Conservation (phyloP, 1,284 basidiomycete species). For the Moesziomyces parantarcticus region DNA sequence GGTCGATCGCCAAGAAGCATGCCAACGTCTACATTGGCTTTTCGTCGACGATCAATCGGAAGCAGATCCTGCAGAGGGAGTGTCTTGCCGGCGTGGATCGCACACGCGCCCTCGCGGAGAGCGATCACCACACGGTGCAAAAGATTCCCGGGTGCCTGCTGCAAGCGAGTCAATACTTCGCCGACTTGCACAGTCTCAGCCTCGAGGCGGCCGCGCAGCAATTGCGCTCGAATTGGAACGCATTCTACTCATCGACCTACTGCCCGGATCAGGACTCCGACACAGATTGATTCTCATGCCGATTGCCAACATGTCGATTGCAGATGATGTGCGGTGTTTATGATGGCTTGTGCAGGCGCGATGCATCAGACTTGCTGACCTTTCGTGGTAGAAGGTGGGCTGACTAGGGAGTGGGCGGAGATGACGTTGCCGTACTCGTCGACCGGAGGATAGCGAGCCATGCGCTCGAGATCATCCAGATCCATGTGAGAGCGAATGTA, state of each 20-base stretch:
- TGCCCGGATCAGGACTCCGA: conserved; percentile 4
- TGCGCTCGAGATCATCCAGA: conserved; percentile 41
- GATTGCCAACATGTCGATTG: neutral
- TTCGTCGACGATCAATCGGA: conserved; percentile 59
- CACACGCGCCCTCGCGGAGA: conserved; percentile 53
- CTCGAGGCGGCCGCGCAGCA: conserved; percentile 20
- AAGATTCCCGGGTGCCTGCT: conserved; percentile 30
- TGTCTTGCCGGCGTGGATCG: conserved; percentile 46
- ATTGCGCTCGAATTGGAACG: conserved; percentile 29
- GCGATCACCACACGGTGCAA: conserved; percentile 55
- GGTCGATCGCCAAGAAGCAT: conserved; percentile 47
- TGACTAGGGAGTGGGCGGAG: neutral
- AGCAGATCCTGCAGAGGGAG: conserved; percentile 39
- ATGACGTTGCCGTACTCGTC: conserved; percentile 27
- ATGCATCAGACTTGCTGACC: conserved; percentile 3
- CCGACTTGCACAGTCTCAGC: conserved; percentile 13
- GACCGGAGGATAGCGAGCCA: conserved; percentile 39
- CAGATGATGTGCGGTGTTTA: neutral
- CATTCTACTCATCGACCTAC: conserved; percentile 15
- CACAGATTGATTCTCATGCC: neutral
- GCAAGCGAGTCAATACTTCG: conserved; percentile 34
- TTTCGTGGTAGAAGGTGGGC: neutral
- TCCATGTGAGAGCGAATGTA: conserved; percentile 41
- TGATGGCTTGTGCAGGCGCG: neutral
- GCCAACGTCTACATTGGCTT: conserved; percentile 62